Conservation (phyloP, 179 eudicot species). For the Silene coronaria region DNA sequence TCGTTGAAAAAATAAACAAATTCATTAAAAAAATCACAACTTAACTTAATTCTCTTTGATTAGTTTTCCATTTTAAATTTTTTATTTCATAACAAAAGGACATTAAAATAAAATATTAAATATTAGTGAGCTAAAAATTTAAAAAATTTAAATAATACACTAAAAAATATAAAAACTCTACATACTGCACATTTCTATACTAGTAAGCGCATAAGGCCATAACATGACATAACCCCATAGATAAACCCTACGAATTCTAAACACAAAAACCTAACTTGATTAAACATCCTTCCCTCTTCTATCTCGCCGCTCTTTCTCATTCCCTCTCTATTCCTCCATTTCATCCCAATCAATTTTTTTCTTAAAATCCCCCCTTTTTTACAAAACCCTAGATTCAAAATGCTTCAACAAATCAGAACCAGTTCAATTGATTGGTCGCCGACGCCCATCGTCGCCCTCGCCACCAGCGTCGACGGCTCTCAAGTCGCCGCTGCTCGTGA, state of each 20-base stretch:
- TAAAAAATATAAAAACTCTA: too few species aligned
- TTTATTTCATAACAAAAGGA: too few species aligned
- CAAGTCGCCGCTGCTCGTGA: constrained; percentile 93
- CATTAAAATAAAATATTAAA: too few species aligned
- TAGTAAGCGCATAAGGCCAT: too few species aligned
- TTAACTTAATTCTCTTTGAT: too few species aligned
- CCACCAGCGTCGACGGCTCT: constrained; percentile 79
- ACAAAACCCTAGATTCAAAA: constrained; percentile 9
- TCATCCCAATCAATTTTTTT: neutral
- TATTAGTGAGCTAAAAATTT: too few species aligned
- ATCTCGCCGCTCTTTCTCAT: neutral
- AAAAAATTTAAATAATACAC: too few species aligned
- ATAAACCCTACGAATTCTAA: neutral
- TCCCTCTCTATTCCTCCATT: neutral
- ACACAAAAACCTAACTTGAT: neutral
- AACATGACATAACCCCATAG: neutral
- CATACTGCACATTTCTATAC: too few species aligned
- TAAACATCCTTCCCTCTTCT: neutral
- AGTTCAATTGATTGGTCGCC: constrained; percentile 71
- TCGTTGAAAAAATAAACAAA: too few species aligned
- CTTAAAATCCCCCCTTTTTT: neutral
- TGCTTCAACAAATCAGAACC: constrained; percentile 31
- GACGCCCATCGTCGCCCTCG: constrained; percentile 66
- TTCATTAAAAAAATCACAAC: too few species aligned
- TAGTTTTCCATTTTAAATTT: too few species aligned